These are phyloP conservation scores for Lycium ferocissimum DNA, from an alignment of 257 asterid species.

Conservation along the genomic window DNA sequence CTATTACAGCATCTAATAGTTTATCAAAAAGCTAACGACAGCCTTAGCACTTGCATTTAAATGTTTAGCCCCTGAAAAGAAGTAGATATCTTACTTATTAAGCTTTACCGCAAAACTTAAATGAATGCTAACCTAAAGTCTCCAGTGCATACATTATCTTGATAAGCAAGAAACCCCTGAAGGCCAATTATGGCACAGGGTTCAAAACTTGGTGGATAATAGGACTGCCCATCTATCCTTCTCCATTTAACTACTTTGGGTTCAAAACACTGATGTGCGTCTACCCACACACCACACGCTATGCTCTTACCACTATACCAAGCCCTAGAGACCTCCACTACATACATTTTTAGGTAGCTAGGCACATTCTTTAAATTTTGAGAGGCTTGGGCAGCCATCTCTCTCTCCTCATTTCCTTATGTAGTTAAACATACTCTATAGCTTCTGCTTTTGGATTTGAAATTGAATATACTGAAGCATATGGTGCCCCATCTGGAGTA, in stretches of 20 bases:
- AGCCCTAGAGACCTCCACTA: background rate
- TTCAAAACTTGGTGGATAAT: background rate
- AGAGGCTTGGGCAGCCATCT: background rate
- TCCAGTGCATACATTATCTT: background rate
- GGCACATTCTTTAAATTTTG: conserved; percentile 4
- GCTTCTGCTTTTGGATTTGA: background rate
- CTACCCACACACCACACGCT: background rate
- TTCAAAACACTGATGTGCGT: too few species aligned
- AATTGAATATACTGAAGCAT: background rate
- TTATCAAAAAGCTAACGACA: background rate
- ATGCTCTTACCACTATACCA: background rate
- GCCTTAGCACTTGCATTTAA: background rate
- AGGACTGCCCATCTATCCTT: background rate
- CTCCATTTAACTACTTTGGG: background rate
- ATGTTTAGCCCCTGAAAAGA: background rate
- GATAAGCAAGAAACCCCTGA: background rate
- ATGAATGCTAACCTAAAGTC: background rate
- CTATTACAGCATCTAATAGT: background rate
- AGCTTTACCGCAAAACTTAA: background rate
- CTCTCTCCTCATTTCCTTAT: background rate
- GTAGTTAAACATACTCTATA: background rate
- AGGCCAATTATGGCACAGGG: background rate
- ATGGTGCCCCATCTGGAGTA: conserved; percentile 7
- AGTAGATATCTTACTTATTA: background rate
- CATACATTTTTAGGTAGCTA: background rate